Evolutionary conservation across 1,139 yeast genomes (phyloP).

Genomic region (Lodderomyces margitis): DNA sequence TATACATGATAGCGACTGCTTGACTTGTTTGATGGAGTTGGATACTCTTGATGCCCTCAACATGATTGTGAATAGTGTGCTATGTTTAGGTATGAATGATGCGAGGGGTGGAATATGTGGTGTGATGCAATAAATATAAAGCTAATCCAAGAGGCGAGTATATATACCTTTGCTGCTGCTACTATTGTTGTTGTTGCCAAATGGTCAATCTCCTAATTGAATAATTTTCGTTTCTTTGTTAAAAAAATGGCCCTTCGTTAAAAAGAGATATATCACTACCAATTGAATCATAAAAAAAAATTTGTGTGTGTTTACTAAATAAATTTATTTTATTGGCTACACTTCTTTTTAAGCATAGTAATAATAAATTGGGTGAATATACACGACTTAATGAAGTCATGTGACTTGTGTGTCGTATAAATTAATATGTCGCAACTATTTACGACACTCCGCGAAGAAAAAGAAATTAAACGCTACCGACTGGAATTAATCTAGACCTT

Average conservation of each 20-base stretch:
- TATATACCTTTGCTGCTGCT: too few species aligned
- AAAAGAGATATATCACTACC: background rate
- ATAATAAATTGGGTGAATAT: background rate
- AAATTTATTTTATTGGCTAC: conserved; percentile 9
- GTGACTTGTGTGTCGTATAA: too few species aligned
- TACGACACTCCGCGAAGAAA: too few species aligned
- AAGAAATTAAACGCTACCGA: too few species aligned
- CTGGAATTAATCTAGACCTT: too few species aligned
- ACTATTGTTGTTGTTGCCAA: too few species aligned
- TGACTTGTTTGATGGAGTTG: conserved; percentile 4
- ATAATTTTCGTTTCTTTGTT: background rate
- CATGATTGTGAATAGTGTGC: background rate
- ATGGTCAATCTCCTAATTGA: background rate
- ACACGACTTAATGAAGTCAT: too few species aligned
- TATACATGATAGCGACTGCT: conserved; percentile 1
- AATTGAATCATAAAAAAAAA: background rate
- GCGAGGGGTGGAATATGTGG: too few species aligned
- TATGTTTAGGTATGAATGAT: too few species aligned
- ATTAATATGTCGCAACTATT: too few species aligned
- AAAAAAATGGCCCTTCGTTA: too few species aligned
- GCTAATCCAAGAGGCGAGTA: background rate
- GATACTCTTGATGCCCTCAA: conserved; percentile 7
- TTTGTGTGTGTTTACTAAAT: conserved; percentile 4
- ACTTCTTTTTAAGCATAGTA: too few species aligned
- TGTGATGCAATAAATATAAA: background rate